Evolutionary conservation across 2,329 filamentous ascomycete genomes (phyloP), one percentile per base, ranked within the genome.

Genomic region (Beauveria caledonica): DNA sequence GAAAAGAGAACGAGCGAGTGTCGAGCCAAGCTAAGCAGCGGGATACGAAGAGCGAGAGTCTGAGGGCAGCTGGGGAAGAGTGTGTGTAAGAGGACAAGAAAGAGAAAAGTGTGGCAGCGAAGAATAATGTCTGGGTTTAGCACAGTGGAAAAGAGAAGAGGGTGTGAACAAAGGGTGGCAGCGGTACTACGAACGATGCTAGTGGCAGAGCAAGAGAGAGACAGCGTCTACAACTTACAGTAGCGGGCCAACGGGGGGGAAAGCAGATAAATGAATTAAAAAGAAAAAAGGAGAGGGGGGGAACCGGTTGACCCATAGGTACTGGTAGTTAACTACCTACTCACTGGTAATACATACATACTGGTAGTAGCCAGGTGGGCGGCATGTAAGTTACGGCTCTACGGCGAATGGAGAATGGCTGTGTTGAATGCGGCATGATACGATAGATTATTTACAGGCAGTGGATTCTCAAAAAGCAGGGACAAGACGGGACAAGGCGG

Each of bases 71-170:
- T n/a, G 45, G 49, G 44, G 29, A 42, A 45, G 17, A 48, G 40
- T 55, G 48, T 58, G 48, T 48, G 56, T 40, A 52, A 27, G 52
- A 42, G 50, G 44, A 58, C 44, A 58, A 59, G 50, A 62, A 61
- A 25, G 53, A 52, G 39, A 50, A 58, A 60, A 56, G 55, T 62
- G 46, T 59, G 60, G 54, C 33, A 49, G 55, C 40, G 40, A 49
- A 39, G 58, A 53, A 60, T 27, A 49, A 55, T 55, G 58, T 54
- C 58, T 60, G 36, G 33, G 55, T 50, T 50, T 45, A 25, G 52
- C 57, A 53, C 39, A 27, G 19, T n/a, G 15, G n/a, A 42, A 51
- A 13, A 40, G 40, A 49, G 21, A 27, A 40, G 56, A 51, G 57
- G 36, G 48, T 45, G 40, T 25, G 40, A 19, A 33, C 44, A 33